These are phyloP conservation scores for Hemisphaericaspora lyxosophila DNA, from an alignment of 1,139 yeast genomes.

Conservation along the genomic window DNA sequence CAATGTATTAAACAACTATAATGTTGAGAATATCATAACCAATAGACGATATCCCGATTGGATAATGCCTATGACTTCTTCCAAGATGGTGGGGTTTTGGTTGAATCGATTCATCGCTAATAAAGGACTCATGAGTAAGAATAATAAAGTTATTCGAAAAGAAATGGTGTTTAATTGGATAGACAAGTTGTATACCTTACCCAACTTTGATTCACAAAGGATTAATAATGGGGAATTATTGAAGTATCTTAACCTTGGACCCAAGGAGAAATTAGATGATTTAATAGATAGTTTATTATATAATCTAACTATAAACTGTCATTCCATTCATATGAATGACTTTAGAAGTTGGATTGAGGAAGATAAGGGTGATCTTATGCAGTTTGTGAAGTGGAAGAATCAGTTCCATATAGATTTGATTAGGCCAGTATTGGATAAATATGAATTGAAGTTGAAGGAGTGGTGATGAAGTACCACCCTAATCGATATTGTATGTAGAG, in stretches of 20 bases:
- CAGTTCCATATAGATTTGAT: constrained; percentile 14
- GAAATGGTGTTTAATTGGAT: constrained; percentile 21
- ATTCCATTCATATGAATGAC: constrained; percentile 19
- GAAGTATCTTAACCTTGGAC: constrained; percentile 10
- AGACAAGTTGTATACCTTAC: constrained; percentile 8
- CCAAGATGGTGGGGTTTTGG: constrained; percentile 39
- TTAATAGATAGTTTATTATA: constrained; percentile 41
- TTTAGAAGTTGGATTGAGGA: constrained; percentile 5
- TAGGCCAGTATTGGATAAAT: constrained; percentile 12
- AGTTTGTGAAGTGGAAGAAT: constrained; percentile 13
- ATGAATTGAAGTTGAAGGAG: constrained; percentile 12
- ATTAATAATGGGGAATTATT: constrained; percentile 10
- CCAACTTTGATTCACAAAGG: constrained; percentile 8
- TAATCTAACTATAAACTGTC: constrained; percentile 28
- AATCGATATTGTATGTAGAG: too few relatives aligned
- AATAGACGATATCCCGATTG: constrained; percentile 14
- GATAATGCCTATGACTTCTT: constrained; percentile 36
- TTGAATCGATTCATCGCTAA: constrained; percentile 32
- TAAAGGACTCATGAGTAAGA: constrained; percentile 18
- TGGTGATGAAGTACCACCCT: too few relatives aligned
- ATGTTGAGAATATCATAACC: constrained; percentile 35
- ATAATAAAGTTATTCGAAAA: constrained; percentile 15
- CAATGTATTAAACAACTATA: constrained; percentile 34
- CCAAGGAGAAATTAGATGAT: constrained; percentile 36
- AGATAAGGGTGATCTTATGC: constrained; percentile 11